Evolutionary conservation across 768 basidiomycete species (phyloP), one percentile per base, ranked within the genome.

Genomic region (Mycena polygramma): DNA sequence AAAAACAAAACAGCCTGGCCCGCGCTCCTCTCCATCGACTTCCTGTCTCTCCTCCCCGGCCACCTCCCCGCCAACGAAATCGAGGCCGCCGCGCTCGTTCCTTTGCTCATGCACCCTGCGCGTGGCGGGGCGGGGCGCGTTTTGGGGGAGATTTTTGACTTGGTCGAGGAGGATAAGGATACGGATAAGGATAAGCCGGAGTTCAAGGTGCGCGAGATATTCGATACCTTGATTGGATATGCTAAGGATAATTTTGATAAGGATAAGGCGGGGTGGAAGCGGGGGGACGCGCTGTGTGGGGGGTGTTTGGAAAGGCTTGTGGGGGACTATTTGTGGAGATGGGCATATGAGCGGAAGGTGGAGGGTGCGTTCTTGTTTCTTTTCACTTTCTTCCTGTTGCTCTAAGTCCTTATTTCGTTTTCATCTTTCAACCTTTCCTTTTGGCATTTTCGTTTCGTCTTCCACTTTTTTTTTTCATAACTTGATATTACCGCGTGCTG

Each of bases 81-180:
- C 30, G 71, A 72, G 58, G 24, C 67, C 14, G 67, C 35, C 15
- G 52, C 67, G 26, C 71, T 72, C 24, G 36, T 72, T 24, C 63
- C 65, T 2, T 36, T 69, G n/a, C 41, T 68, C 53, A 69, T 66
- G 71, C 41, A 43, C 62, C 46, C 57, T 26, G 20, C 14, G 3
- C 30, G 30, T 15, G 53, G 63, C 64, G 43, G 53, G 45, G 37
- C 68, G 8, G 72, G 54, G 15, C 39, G 57, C 10, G 58, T 73
- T 30, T 9, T 73, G 9, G 13, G 35, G 4, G 68, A 66, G 54
- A 60, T 73, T 45, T 66, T 49, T 55, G 68, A 61, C 24, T n/a
- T 63, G 30, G 6, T 30, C 30, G 30, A 30, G 39, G n/a, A n/a
- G n/a, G n/a, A n/a, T n/a, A n/a, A n/a, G n/a, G n/a, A n/a, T n/a